Evolutionary conservation across 2,329 filamentous ascomycete species (phyloP).

Genomic region (Ophiostoma populinum): DNA sequence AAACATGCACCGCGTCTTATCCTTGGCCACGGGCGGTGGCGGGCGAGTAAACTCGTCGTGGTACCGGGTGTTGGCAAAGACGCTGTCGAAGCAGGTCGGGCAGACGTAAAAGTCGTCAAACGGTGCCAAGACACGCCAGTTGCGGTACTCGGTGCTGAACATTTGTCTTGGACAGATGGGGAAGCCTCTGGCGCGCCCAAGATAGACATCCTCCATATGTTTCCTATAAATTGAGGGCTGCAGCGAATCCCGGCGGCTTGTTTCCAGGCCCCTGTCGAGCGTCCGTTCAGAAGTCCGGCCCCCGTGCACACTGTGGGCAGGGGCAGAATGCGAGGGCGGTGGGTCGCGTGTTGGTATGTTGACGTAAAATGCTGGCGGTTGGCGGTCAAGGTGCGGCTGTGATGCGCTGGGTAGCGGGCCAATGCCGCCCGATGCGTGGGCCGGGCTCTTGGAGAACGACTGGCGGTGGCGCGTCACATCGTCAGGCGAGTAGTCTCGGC

Average conservation of each 20-base stretch:
- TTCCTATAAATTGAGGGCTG: conserved; percentile 23
- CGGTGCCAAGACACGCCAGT: conserved; percentile 50
- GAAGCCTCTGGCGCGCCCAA: conserved; percentile 29
- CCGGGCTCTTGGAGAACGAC: conserved; percentile 2
- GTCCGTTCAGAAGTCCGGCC: not conserved
- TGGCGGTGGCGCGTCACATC: conserved; percentile 3
- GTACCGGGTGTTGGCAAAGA: conserved; percentile 54
- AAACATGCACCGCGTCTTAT: conserved; percentile 58
- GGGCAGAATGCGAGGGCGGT: too few relatives aligned
- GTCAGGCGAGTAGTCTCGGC: conserved; percentile 5
- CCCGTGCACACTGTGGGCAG: not conserved
- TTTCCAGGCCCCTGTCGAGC: conserved; percentile 4
- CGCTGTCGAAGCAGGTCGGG: conserved; percentile 55
- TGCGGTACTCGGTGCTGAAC: conserved; percentile 44
- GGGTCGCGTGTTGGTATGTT: too few relatives aligned
- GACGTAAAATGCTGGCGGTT: conserved; percentile 5
- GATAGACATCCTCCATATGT: conserved; percentile 34
- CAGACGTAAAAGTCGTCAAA: conserved; percentile 67
- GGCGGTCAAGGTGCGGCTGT: not conserved
- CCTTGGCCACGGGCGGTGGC: conserved; percentile 36
- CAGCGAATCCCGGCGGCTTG: conserved; percentile 21
- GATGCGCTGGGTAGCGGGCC: not conserved
- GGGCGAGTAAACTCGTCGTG: conserved; percentile 47
- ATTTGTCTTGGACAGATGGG: conserved; percentile 53
- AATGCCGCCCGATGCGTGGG: conserved; percentile 6